Evolutionary conservation across 2,329 filamentous ascomycete species (phyloP).

Genomic region (Ascochyta koolunga): DNA sequence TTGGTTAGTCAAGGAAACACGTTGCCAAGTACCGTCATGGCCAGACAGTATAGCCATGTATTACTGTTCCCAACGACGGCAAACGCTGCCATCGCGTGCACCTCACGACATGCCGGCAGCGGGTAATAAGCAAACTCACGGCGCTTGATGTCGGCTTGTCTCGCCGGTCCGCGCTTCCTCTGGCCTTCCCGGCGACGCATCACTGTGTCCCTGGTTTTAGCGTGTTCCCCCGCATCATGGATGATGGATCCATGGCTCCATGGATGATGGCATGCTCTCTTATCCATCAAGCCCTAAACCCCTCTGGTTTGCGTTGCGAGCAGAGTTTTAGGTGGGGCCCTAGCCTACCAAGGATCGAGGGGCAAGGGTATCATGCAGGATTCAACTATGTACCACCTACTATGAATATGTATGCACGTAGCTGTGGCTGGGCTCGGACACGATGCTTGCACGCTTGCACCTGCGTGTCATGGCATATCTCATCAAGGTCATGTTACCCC

Average conservation of each 20-base stretch:
- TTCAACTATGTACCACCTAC: too few species aligned
- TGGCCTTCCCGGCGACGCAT: constrained; percentile 16
- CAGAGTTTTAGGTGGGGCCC: constrained; percentile 29
- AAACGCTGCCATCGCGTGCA: not conserved
- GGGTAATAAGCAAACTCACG: not conserved
- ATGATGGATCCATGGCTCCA: constrained; percentile 1
- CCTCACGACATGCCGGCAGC: constrained; percentile 1
- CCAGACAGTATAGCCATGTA: constrained; percentile 1
- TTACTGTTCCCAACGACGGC: not conserved
- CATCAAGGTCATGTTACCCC: constrained; percentile 2
- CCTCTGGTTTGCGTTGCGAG: constrained; percentile 22
- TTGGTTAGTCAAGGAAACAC: constrained; percentile 29
- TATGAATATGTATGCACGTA: too few species aligned
- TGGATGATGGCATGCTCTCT: not conserved
- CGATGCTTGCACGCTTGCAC: constrained; percentile 6
- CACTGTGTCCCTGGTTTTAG: constrained; percentile 25
- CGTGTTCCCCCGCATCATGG: constrained; percentile 27
- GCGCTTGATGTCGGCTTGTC: constrained; percentile 15
- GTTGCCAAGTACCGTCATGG: constrained; percentile 24
- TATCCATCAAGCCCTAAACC: constrained; percentile 19
- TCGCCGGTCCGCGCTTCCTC: constrained; percentile 15
- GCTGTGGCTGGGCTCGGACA: not conserved
- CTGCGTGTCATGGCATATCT: constrained; percentile 8
- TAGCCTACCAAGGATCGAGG: constrained; percentile 21
- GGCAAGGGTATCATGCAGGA: constrained; percentile 17